These are phyloP conservation scores for Diaporthe longicolla DNA, from an alignment of 2,329 filamentous ascomycete species.

Conservation along the genomic window DNA sequence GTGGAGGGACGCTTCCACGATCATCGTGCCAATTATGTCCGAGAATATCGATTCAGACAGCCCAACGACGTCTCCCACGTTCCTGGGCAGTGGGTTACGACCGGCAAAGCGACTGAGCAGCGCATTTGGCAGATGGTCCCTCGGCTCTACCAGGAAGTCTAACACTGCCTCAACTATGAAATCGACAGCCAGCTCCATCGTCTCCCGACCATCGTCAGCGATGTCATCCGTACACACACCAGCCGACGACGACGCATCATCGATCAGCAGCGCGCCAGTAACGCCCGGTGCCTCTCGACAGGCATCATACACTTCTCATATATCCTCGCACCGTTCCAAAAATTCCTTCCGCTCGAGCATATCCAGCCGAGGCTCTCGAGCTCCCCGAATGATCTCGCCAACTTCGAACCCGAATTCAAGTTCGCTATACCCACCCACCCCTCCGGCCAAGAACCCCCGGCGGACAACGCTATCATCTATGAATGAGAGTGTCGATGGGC, in stretches of 20 bases:
- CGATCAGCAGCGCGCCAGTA: conserved; percentile 13
- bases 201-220: conserved; percentile 28
- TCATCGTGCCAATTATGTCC: background rate
- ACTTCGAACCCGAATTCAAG: conserved; percentile 1
- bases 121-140: conserved; percentile 27
- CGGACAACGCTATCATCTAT: conserved; percentile 29
- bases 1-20: background rate
- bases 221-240: background rate
- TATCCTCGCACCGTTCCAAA: conserved; percentile 18
- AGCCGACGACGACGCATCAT: conserved; percentile 32
- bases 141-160: conserved; percentile 8
- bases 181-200: conserved; percentile 19
- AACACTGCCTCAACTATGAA: background rate
- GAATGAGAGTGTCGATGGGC: background rate
- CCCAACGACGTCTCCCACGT: background rate
- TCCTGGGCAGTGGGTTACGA: background rate
- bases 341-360: conserved; percentile 24
- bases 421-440: conserved; percentile 1
- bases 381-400: background rate
- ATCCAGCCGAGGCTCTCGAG: conserved; percentile 31
- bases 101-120: conserved; percentile 24
- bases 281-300: conserved; percentile 21
- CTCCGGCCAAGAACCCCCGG: conserved; percentile 12
- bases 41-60: background rate
- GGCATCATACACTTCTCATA: conserved; percentile 19